phyloP scores from a whole-genome alignment of 2,329 filamentous ascomycete species.

The Calcarisporium arbuscula region DNA sequence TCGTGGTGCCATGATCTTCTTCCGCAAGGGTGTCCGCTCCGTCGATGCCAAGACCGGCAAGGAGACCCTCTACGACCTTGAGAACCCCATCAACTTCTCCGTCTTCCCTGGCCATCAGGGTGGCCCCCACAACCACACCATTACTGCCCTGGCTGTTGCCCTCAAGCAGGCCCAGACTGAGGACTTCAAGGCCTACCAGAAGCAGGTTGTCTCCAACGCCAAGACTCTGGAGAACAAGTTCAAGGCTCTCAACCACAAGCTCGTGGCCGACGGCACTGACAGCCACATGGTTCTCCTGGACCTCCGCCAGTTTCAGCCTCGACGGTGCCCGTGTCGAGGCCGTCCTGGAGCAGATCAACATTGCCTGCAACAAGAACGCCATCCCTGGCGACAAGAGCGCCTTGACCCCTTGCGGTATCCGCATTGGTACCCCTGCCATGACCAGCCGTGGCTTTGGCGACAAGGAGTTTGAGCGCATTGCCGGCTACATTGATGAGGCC shows the following conservation, averaged over 20 bases:
- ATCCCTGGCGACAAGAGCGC: slow-evolving; percentile 97
- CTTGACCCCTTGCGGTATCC: slow-evolving; percentile 87
- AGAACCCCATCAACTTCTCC: slow-evolving; percentile 95
- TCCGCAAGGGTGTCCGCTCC: slow-evolving; percentile 90
- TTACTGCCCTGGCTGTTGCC: slow-evolving; percentile 91
- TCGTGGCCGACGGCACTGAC: slow-evolving; percentile 93
- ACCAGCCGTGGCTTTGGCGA: slow-evolving; percentile 89
- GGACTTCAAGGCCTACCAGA: slow-evolving; percentile 92
- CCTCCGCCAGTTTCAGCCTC: slow-evolving; percentile 75
- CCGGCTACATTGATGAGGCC: slow-evolving; percentile 77
- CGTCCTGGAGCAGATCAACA: slow-evolving; percentile 95
- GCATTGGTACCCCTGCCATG: slow-evolving; percentile 97
- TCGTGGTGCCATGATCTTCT: slow-evolving; percentile 99
- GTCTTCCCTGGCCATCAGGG: slow-evolving; percentile 99
- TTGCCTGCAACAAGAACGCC: slow-evolving; percentile 99
- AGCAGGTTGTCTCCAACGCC: slow-evolving; percentile 87
- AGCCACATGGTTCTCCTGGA: slow-evolving; percentile 97
- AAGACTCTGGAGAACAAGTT: slow-evolving; percentile 82
- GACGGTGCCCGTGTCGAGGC: slow-evolving; percentile 95
- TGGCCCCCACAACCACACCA: slow-evolving; percentile 98
- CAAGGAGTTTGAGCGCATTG: slow-evolving; percentile 87
- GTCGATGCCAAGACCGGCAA: slow-evolving; percentile 88
- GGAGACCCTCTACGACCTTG: slow-evolving; percentile 84
- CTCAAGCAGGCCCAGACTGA: slow-evolving; percentile 86
- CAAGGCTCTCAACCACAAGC: slow-evolving; percentile 84